These are phyloP conservation scores for Chloranthus sessilifolius DNA, from an alignment of 164 flowering plant genomes.

Conservation along the genomic window DNA sequence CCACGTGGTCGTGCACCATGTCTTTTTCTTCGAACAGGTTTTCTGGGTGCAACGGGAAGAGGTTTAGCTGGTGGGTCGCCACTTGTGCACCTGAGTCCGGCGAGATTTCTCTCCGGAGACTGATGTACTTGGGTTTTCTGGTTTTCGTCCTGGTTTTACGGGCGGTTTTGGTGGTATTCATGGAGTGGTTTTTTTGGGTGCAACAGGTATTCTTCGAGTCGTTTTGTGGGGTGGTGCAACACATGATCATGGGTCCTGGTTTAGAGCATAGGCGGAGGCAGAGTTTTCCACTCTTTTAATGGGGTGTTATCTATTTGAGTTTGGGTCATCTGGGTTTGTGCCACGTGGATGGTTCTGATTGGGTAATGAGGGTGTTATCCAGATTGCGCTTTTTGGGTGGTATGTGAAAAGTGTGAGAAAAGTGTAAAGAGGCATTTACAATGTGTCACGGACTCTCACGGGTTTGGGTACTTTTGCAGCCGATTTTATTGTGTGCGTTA, in stretches of 20 bases:
- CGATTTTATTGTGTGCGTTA: no score
- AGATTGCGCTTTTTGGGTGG: no score
- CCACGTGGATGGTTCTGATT: neutral
- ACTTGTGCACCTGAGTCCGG: neutral
- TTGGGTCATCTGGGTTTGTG: neutral
- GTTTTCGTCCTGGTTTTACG: constrained; percentile 36
- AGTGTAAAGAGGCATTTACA: no score
- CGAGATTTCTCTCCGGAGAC: constrained; percentile 19
- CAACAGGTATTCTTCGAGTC: no score
- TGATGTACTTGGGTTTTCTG: constrained; percentile 48
- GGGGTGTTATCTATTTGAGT: no score
- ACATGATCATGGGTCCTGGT: no score
- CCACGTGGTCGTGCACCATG: constrained; percentile 23
- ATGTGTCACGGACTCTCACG: no score
- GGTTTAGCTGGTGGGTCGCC: constrained; percentile 29
- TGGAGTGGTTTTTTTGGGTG: neutral
- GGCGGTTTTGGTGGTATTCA: constrained; percentile 5
- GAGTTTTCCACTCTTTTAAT: no score
- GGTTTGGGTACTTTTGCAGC: no score
- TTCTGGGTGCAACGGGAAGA: constrained; percentile 61
- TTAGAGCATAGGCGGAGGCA: no score
- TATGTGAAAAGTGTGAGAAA: no score
- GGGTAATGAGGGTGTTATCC: neutral
- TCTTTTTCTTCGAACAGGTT: constrained; percentile 29
- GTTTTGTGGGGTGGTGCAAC: no score